Evolutionary conservation across 2,329 filamentous ascomycete species (phyloP), one percentile per base, ranked within the genome.

Genomic region (Colletotrichum paranaense): DNA sequence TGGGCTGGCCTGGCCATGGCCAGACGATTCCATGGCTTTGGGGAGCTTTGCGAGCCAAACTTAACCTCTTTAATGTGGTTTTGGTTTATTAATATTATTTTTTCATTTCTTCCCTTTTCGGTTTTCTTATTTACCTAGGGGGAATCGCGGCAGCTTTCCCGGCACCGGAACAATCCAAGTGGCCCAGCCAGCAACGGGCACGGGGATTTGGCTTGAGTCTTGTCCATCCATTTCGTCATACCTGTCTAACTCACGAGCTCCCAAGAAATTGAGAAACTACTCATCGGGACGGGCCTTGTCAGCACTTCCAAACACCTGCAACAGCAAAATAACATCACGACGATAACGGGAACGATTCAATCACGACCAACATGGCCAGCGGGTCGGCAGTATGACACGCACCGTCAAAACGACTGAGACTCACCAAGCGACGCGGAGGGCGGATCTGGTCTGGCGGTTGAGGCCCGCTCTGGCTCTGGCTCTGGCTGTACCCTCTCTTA

Each of bases 371-470:
- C 24, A 73, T 70, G 70, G 70, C 70, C 70, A 67, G 60, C 66
- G 67, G 70, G 70, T 73, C 67, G 66, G 28, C 67, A 73, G 70
- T 60, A 73, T 70, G 70, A 73, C 60, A 19, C 67, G 67, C 70
- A 49, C 55, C 60, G 22, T 70, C 35, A 60, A 64, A 49, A 49
- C 46, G 52, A 24, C 65, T 24, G 59, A 73, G 66, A 60, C 55
- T 70, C 49, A 46, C 62, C 58, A 64, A 73, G 70, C 66, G 70
- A 73, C 67, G 49, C 60, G 42, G 65, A 65, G 70, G 60, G 70
- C 60, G 70, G 70, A 73, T 65, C 70, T 73, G 67, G 53, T 26
- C 67, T 65, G 55, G 70, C 35, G 46, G 70, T 62, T 65, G 67
- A 55, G 70, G 70, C 70, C 70, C 67, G 70, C 67, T 73, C 67